phyloP scores from a whole-genome alignment of 176 grass and related monocot species.

The Luzula sylvatica region DNA sequence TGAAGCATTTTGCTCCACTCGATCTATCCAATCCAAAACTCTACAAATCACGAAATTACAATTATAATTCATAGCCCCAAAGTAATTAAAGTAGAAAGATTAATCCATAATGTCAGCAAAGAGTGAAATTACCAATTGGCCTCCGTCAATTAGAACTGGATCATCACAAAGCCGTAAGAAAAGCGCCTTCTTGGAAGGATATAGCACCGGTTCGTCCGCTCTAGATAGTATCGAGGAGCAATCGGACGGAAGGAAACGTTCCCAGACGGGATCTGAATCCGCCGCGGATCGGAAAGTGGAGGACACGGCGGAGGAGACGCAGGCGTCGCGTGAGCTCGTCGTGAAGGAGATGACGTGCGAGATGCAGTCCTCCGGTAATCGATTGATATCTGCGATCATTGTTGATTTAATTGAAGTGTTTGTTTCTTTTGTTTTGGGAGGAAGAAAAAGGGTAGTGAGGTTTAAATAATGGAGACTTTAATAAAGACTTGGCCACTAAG shows the following conservation, averaged over 20 bases:
- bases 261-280: conserved; percentile 18
- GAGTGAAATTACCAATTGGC: conserved; percentile 14
- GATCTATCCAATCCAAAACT: conserved; percentile 34
- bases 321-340: conserved; percentile 20
- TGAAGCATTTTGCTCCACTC: conserved; percentile 24
- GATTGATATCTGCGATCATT: conserved; percentile 1
- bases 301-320: conserved; percentile 19
- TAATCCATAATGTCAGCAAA: neutral
- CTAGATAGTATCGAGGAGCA: neutral
- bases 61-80: neutral
- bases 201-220: conserved; percentile 9
- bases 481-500: neutral
- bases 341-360: conserved; percentile 14
- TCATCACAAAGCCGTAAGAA: conserved; percentile 24
- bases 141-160: conserved; percentile 12
- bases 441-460: neutral
- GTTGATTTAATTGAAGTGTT: neutral
- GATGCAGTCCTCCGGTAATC: conserved; percentile 24
- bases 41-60: neutral
- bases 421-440: neutral
- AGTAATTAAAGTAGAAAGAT: neutral
- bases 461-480: neutral
- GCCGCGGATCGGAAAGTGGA: conserved; percentile 6
- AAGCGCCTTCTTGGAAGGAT: conserved; percentile 17
- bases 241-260: conserved; percentile 17